Percentiles rank a stretch among this genome's conserved stretches.
Evolutionary conservation across 2,329 filamentous ascomycete species (phyloP).

Genomic region (Colletotrichum incanum): DNA sequence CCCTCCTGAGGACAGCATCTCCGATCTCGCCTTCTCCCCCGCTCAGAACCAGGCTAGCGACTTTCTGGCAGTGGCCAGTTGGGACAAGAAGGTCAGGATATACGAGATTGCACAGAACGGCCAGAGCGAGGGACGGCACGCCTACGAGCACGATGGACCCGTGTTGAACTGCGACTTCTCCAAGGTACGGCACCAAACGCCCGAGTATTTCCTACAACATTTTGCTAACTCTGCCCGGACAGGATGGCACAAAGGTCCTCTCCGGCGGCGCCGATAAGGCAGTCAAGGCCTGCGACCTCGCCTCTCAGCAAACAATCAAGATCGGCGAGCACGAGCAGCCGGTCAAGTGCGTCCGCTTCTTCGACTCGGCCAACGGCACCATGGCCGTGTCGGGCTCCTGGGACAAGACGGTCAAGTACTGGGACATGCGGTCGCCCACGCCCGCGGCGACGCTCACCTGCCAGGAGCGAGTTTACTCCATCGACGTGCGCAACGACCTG

Average conservation of each 20-base stretch:
- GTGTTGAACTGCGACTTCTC: conserved; percentile 91
- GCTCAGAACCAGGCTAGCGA: conserved; percentile 72
- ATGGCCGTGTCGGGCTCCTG: conserved; percentile 94
- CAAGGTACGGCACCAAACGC: conserved; percentile 73
- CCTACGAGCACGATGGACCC: conserved; percentile 88
- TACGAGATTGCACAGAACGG: conserved; percentile 89
- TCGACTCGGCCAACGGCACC: conserved; percentile 79
- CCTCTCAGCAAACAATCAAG: conserved; percentile 76
- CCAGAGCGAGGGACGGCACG: conserved; percentile 86
- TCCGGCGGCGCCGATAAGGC: conserved; percentile 93
- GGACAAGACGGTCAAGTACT: conserved; percentile 94
- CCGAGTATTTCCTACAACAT: not conserved
- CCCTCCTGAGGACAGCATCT: conserved; percentile 91
- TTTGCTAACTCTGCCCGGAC: conserved; percentile 40
- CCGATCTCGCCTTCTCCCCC: conserved; percentile 87
- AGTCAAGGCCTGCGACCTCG: conserved; percentile 89
- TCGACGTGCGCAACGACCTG: conserved; percentile 91
- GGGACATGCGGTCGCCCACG: conserved; percentile 80
- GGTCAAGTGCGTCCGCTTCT: conserved; percentile 84
- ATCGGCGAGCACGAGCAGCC: conserved; percentile 89
- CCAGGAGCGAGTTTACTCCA: conserved; percentile 88
- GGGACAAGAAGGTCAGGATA: conserved; percentile 98
- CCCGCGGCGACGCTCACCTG: conserved; percentile 77
- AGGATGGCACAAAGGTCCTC: conserved; percentile 93
- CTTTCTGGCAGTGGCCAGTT: conserved; percentile 90